Evolutionary conservation across 371 early-diverging fungal genomes (phyloP).

Genomic region (Actinomortierella wolfii): DNA sequence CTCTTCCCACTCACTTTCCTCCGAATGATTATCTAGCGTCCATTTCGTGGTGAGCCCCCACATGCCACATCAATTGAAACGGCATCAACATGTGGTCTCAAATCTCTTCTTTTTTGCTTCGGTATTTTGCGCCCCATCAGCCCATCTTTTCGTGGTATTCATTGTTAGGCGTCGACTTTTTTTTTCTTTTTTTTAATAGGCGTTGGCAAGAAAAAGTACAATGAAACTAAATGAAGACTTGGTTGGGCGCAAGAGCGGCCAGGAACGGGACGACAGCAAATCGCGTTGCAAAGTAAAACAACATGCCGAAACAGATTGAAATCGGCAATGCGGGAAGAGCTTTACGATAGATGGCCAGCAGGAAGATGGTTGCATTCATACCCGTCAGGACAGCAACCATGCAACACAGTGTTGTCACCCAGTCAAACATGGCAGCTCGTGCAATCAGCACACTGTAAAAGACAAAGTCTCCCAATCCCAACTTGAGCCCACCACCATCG

Average conservation of each 20-base stretch:
- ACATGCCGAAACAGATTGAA: conserved; percentile 84
- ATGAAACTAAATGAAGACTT: conserved; percentile 35
- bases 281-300: conserved; percentile 78
- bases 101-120: no score
- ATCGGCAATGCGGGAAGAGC: conserved; percentile 90
- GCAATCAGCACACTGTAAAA: conserved; percentile 88
- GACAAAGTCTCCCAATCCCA: conserved; percentile 91
- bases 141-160: background rate
- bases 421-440: conserved; percentile 84
- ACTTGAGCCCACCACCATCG: conserved; percentile 70
- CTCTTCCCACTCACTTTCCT: no score
- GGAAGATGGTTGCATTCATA: conserved; percentile 82
- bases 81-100: no score
- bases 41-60: no score
- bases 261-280: conserved; percentile 67
- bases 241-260: conserved; percentile 25
- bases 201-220: no score
- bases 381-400: conserved; percentile 85
- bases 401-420: conserved; percentile 85
- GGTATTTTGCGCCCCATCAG: background rate
- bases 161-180: background rate
- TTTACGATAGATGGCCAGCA: conserved; percentile 79
- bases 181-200: background rate
- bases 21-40: no score
- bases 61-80: no score